Evolutionary conservation across 1,139 yeast genomes (phyloP), one percentile per base, ranked within the genome.

Genomic region (Geotrichum citri-aurantii): DNA sequence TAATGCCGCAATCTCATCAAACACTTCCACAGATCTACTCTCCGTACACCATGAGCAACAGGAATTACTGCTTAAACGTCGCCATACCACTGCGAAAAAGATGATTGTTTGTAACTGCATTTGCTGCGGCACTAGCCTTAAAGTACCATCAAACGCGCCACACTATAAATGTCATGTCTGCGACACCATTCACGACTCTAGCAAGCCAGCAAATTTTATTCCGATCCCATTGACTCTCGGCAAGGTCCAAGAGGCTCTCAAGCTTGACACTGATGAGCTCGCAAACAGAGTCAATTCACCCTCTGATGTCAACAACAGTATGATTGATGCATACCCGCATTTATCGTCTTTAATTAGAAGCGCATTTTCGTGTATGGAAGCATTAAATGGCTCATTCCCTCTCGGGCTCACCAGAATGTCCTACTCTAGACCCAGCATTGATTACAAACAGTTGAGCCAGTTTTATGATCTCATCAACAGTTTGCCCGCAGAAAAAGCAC

Each of bases 51-150:
- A 37, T 37, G 44, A 37, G 14, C 44, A 37, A 17, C 44, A 37
- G 44, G 44, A 37, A 19, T 21, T 52, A 4, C 14, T 52, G 17
- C 42, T 52, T 37, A 42, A 52, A 26, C 29, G 49, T 10, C 55
- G 19, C 4, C 48, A 26, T n/a, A 29, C 48, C 17, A 46, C 54
- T 2, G 29, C 59, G 8, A 37, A 37, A 17, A 37, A 48, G 23
- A 24, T 33, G 48, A 47, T 54, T n/a, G 46, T 40, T 11, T 42
- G 47, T 23, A 40, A 58, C 50, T 79, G 82, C 62, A 67, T 70
- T 7, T 86, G 95, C 67, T 87, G 95, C 72, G 88, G 86, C 0
- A 80, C 84, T 0, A 66, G 79, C 6, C 71, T 86, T 46, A 77
- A 81, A 12, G 78, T 81, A 62, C 85, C 86, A 0, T 70, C 70